Conservation (phyloP, 2,329 filamentous ascomycete species). For the Colletotrichum godetiae region DNA sequence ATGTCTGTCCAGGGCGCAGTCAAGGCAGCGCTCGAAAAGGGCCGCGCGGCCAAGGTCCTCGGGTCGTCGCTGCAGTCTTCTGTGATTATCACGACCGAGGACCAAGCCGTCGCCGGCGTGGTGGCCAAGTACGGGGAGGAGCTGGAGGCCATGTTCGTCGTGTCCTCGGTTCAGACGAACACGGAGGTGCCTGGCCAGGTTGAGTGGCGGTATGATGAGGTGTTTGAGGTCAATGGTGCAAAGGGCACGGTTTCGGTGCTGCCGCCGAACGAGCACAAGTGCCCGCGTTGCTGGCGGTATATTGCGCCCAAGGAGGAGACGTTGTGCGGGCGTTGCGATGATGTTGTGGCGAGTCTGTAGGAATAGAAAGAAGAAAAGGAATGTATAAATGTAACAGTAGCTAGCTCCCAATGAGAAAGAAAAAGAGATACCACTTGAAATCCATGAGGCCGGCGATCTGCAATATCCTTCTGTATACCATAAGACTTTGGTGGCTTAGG, state of each 20-base stretch:
- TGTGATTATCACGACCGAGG: conserved; percentile 66
- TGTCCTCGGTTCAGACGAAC: conserved; percentile 70
- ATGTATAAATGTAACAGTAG: conserved; percentile 12
- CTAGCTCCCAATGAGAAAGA: neutral
- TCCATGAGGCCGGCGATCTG: too few species aligned
- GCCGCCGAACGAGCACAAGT: conserved; percentile 73
- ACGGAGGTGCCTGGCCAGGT: conserved; percentile 40
- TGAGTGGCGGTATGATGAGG: conserved; percentile 55
- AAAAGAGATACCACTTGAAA: neutral
- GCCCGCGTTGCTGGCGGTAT: conserved; percentile 90
- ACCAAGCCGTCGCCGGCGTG: conserved; percentile 45
- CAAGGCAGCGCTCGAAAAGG: conserved; percentile 80
- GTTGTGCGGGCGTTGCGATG: conserved; percentile 80
- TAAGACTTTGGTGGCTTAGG: too few species aligned
- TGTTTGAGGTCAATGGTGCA: conserved; percentile 53
- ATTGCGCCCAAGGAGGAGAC: conserved; percentile 73
- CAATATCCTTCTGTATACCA: too few species aligned
- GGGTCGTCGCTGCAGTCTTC: conserved; percentile 85
- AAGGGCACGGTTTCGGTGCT: conserved; percentile 56
- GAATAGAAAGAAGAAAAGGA: neutral
- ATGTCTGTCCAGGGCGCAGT: conserved; percentile 72
- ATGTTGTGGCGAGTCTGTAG: conserved; percentile 59
- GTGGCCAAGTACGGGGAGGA: conserved; percentile 60
- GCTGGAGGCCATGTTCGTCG: conserved; percentile 74
- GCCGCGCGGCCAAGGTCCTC: conserved; percentile 76